Evolutionary conservation across 2,329 filamentous ascomycete genomes (phyloP).

Genomic region (Iodosphaeria phyllophila): DNA sequence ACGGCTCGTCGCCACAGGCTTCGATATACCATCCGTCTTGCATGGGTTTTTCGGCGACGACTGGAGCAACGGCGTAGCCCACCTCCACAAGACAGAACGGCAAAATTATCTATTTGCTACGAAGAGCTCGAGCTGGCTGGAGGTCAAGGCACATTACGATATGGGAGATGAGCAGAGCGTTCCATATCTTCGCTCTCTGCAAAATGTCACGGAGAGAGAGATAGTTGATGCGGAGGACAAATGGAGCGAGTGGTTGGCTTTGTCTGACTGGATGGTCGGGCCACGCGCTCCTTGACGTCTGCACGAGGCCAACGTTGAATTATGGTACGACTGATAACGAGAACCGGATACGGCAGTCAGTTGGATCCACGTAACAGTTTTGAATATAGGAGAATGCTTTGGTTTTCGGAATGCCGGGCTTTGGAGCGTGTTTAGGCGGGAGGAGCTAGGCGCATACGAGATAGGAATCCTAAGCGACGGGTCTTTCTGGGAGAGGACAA

Average conservation of each 20-base stretch:
- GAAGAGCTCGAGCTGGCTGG: constrained; percentile 79
- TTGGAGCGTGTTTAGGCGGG: too few species aligned
- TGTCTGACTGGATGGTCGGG: constrained; percentile 99
- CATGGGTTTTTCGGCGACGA: constrained; percentile 96
- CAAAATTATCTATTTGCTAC: constrained; percentile 90
- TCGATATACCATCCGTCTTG: constrained; percentile 71
- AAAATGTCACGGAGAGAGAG: constrained; percentile 57
- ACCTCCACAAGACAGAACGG: constrained; percentile 73
- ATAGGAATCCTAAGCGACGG: too few species aligned
- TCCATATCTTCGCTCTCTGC: constrained; percentile 73
- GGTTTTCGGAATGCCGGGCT: too few species aligned
- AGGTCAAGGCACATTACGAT: constrained; percentile 81
- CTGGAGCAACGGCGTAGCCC: constrained; percentile 63
- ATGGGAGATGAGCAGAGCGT: constrained; percentile 67
- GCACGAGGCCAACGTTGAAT: too few species aligned
- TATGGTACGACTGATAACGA: too few species aligned
- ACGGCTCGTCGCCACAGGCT: constrained; percentile 76
- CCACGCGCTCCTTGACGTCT: constrained; percentile 60
- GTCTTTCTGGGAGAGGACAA: too few species aligned
- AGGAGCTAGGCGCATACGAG: too few species aligned
- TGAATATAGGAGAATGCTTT: too few species aligned
- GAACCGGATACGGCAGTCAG: too few species aligned
- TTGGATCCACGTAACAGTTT: too few species aligned
- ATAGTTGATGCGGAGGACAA: constrained; percentile 64
- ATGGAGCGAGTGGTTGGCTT: constrained; percentile 91